Conservation (phyloP, 2,329 filamentous ascomycete species). For the Tolypocladium pustulatum region DNA sequence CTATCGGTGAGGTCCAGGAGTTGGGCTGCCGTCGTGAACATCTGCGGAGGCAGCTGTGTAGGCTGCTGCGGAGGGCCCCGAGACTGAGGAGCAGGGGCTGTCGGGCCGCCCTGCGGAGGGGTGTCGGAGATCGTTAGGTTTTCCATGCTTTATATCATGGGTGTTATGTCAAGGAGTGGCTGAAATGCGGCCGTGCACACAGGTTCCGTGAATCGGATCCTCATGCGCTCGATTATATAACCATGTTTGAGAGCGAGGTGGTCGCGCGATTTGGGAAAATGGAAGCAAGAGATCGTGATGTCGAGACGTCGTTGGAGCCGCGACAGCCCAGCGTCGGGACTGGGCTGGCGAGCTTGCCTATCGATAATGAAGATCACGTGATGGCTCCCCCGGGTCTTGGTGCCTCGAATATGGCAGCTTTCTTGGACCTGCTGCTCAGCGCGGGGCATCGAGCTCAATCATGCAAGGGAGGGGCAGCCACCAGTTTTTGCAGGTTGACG, state of each 20-base stretch:
- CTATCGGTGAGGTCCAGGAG: conserved; percentile 94
- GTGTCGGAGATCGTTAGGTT: conserved; percentile 40
- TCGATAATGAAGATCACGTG: not conserved
- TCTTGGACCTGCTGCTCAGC: not conserved
- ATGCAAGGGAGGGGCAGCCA: not conserved
- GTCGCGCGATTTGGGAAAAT: not conserved
- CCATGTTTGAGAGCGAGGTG: not conserved
- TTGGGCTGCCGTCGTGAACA: conserved; percentile 97
- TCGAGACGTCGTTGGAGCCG: not conserved
- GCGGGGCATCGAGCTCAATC: not conserved
- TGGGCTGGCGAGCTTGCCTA: not conserved
- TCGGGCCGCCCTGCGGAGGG: conserved; percentile 27
- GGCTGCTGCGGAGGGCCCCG: conserved; percentile 31
- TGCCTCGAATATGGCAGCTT: not conserved
- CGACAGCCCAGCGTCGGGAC: not conserved
- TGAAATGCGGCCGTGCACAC: not conserved
- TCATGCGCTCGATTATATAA: not conserved
- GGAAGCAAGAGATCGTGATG: not conserved
- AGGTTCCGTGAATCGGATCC: conserved; percentile 3
- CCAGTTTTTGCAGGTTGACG: not conserved
- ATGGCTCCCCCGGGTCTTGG: not conserved
- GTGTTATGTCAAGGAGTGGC: not conserved
- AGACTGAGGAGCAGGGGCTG: conserved; percentile 16
- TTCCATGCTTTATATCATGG: conserved; percentile 34
- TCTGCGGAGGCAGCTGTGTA: conserved; percentile 74